Evolutionary conservation across 257 asterid genomes (phyloP).

Genomic region (Solanum raphanifolium): DNA sequence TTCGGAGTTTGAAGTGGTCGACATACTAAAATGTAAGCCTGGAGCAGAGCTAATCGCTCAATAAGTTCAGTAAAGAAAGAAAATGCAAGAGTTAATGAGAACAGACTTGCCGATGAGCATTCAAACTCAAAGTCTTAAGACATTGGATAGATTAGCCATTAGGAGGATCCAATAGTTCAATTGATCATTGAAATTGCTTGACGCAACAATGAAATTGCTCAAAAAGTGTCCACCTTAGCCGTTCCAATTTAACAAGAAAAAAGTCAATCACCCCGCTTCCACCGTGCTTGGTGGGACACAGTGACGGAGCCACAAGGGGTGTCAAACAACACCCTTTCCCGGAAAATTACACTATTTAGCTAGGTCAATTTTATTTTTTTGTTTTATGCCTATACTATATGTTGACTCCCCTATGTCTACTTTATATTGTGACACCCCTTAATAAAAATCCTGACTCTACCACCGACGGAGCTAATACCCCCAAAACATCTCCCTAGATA

Average conservation of each 20-base stretch:
- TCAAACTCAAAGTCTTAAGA: neutral
- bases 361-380: neutral
- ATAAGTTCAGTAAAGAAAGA: neutral
- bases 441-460: neutral
- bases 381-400: neutral
- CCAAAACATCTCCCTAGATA: neutral
- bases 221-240: neutral
- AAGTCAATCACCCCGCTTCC: neutral
- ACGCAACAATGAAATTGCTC: neutral
- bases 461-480: neutral
- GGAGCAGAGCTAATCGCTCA: neutral
- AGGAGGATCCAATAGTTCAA: neutral
- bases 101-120: neutral
- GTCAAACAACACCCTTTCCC: neutral
- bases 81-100: neutral
- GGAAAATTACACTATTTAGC: neutral
- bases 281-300: neutral
- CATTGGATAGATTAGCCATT: neutral
- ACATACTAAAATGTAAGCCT: neutral
- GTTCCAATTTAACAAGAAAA: neutral
- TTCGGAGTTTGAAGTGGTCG: neutral
- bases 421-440: neutral
- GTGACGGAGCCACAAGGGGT: neutral
- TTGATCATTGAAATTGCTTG: neutral
- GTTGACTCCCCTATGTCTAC: neutral